Base-by-base conservation (phyloP, 2,329 filamentous ascomycete genomes). In the Fusarium burgessii region DNA sequence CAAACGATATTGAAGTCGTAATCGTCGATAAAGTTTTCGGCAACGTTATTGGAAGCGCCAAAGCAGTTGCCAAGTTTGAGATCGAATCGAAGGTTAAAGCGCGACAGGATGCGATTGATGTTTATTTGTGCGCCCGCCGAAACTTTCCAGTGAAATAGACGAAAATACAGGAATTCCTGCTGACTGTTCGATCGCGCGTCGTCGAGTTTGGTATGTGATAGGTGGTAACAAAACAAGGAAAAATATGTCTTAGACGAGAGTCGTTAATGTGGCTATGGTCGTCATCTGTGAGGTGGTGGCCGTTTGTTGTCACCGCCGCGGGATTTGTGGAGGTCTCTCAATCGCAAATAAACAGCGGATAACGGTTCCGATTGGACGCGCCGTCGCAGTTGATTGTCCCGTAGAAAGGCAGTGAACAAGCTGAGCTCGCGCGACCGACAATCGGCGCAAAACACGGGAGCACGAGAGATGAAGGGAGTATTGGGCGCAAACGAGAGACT, bases 401-500 rank as follows among this genome's bases (percentile, higher is more conserved):
- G 54, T 42, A 54, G 57, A 58, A 47, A 49, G 25, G 40, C 42
- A 47, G 45, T 63, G 35, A 56, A 58, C 65, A 75, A 40, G 46
- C 69, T 65, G 70, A 68, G 62, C 58, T 67, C 59, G 61, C 66
- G 65, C 58, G 49, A 70, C 73, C 67, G 65, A 60, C 38, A 58
- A 54, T 69, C 68, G 66, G 66, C 64, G 50, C 70, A 76, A 62
- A 65, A 57, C 62, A 73, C 62, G 60, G 57, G 51, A 61, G 62
- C 58, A 68, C 71, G 54, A 58, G 63, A 73, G 62, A 71, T 62
- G 69, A 64, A 66, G 65, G 66, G 61, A 61, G 66, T 70, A 66
- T 75, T 71, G 65, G 61, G 68, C 73, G 72, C 74, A 77, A 77
- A 80, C 69, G 79, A 79, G 73, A 66, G 79, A 80, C 76, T 77